Conservation (phyloP, 345 rosid species). For the Hypericum perforatum region DNA sequence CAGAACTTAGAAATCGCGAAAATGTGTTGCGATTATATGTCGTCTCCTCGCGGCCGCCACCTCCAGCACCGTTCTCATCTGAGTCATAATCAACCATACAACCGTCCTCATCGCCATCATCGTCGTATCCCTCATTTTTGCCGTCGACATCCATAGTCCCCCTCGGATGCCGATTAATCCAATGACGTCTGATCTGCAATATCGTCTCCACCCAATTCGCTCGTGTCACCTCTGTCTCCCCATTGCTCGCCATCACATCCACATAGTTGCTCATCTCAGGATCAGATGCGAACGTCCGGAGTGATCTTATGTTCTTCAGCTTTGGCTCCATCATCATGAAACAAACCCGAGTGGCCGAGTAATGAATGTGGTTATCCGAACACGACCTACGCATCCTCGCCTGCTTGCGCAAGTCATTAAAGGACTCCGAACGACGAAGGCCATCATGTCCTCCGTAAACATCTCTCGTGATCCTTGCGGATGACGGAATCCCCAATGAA, state of each 20-base stretch:
- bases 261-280: slow-evolving; percentile 34
- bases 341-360: slow-evolving; percentile 22
- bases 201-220: slow-evolving; percentile 72
- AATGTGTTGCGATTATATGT: slow-evolving; percentile 41
- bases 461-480: slow-evolving; percentile 23
- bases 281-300: slow-evolving; percentile 45
- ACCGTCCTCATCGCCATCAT: slow-evolving; percentile 26
- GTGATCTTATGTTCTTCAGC: slow-evolving; percentile 44
- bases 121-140: slow-evolving; percentile 21
- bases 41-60: slow-evolving; percentile 12
- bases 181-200: slow-evolving; percentile 47
- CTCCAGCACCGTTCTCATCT: slow-evolving; percentile 16
- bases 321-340: slow-evolving; percentile 41
- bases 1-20: slow-evolving; percentile 35
- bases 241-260: slow-evolving; percentile 8
- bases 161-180: slow-evolving; percentile 33
- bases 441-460: slow-evolving; percentile 37
- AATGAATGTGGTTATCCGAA: slow-evolving; percentile 50
- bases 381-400: slow-evolving; percentile 39
- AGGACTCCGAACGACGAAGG: slow-evolving; percentile 47
- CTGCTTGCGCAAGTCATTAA: slow-evolving; percentile 37
- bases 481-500: slow-evolving; percentile 34
- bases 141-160: slow-evolving; percentile 20
- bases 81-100: slow-evolving; percentile 47
- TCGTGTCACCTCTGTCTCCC: slow-evolving; percentile 32